These are phyloP conservation scores for Mycena latifolia DNA, from an alignment of 768 basidiomycete genomes.

Conservation along the genomic window DNA sequence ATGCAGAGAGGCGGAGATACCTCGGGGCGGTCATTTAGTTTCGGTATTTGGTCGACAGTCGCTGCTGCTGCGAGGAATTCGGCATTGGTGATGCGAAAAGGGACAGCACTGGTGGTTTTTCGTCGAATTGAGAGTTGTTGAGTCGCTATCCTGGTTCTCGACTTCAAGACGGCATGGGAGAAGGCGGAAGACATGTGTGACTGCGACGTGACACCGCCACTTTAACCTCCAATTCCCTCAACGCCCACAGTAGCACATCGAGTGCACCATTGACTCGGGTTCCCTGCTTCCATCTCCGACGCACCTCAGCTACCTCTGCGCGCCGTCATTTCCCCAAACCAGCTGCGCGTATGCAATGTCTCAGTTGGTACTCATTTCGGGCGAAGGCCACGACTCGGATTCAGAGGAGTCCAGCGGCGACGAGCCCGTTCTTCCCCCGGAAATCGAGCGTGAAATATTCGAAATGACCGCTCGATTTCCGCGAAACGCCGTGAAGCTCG, in stretches of 20 bases:
- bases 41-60: constrained; percentile 52
- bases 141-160: neutral
- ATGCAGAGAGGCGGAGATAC: constrained; percentile 38
- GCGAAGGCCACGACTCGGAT: constrained; percentile 2
- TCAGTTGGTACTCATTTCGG: constrained; percentile 1
- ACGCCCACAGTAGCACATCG: too few species aligned
- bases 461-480: constrained; percentile 39
- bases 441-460: constrained; percentile 43
- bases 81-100: constrained; percentile 44
- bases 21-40: constrained; percentile 58
- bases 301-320: too few species aligned
- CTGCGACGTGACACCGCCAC: too few species aligned
- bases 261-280: too few species aligned
- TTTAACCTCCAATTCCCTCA: too few species aligned
- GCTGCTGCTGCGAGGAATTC: constrained; percentile 55
- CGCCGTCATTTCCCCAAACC: too few species aligned
- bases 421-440: too few species aligned
- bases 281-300: too few species aligned
- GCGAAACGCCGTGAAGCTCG: constrained; percentile 36
- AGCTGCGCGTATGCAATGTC: constrained; percentile 31
- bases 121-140: neutral
- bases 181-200: constrained; percentile 8
- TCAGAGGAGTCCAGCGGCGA: too few species aligned
- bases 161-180: constrained; percentile 13
- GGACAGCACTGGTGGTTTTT: neutral